A percentile compares a stretch with the other conserved stretches of the same genome.
Evolutionary conservation across 352 stramenopile species (phyloP).

Genomic region (Stephanocyclus meneghinianus): DNA sequence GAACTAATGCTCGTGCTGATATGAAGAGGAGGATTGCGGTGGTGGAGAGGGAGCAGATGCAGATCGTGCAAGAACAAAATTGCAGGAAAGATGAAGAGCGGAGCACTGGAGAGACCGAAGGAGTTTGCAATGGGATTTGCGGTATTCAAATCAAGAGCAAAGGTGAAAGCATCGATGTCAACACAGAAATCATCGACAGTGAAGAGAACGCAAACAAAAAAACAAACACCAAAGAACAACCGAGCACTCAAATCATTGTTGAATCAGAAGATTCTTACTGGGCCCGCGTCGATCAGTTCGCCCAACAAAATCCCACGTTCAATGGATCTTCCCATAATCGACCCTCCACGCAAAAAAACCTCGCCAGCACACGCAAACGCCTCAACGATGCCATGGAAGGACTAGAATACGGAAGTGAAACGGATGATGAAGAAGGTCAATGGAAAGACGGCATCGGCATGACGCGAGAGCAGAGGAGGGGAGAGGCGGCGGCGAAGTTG

Average conservation of each 20-base stretch:
- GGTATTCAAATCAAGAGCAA: not conserved
- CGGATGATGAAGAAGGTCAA: slow-evolving; percentile 34
- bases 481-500: slow-evolving; percentile 30
- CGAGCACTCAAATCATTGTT: slow-evolving; percentile 2
- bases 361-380: slow-evolving; percentile 2
- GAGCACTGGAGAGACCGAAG: not conserved
- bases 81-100: not conserved
- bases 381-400: slow-evolving; percentile 16
- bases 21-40: slow-evolving; percentile 29
- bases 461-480: slow-evolving; percentile 31
- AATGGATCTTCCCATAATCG: not conserved
- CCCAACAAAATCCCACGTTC: slow-evolving; percentile 9
- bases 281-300: slow-evolving; percentile 37
- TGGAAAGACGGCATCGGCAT: slow-evolving; percentile 25
- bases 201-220: not conserved
- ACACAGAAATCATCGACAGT: not conserved
- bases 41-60: slow-evolving; percentile 12
- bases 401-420: slow-evolving; percentile 32
- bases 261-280: slow-evolving; percentile 47
- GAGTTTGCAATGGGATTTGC: not conserved
- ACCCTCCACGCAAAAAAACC: slow-evolving; percentile 1
- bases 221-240: not conserved
- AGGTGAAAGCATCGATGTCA: not conserved
- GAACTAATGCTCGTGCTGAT: slow-evolving; percentile 30
- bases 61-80: not conserved